Percentiles rank a stretch among this genome's conserved stretches.
Evolutionary conservation across 345 rosid genomes (phyloP).

Genomic region (Bruguiera sexangula): DNA sequence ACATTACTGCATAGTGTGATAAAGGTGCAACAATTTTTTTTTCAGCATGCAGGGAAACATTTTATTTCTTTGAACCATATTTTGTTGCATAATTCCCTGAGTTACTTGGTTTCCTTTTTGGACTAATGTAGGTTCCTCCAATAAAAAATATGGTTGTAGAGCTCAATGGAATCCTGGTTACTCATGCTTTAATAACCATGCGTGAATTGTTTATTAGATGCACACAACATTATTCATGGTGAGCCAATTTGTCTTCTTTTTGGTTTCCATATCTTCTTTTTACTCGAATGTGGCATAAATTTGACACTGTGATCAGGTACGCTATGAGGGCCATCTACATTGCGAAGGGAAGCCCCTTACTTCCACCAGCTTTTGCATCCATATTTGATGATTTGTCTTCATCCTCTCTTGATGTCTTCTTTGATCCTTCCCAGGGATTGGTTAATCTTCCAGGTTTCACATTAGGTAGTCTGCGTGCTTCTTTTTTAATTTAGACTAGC

Average conservation of each 20-base stretch:
- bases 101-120: constrained; percentile 16
- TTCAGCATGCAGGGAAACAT: constrained; percentile 2
- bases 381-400: constrained; percentile 88
- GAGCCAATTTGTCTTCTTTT: constrained; percentile 21
- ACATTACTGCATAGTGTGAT: constrained; percentile 87
- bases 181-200: constrained; percentile 83
- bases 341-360: constrained; percentile 87
- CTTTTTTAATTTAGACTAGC: not conserved
- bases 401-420: constrained; percentile 90
- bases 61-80: not conserved
- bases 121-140: constrained; percentile 65
- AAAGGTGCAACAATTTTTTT: constrained; percentile 49
- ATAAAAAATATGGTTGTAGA: constrained; percentile 83
- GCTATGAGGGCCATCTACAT: constrained; percentile 87
- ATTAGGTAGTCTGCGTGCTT: constrained; percentile 45
- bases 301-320: constrained; percentile 53
- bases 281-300: constrained; percentile 6
- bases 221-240: constrained; percentile 95
- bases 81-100: constrained; percentile 12
- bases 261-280: constrained; percentile 8
- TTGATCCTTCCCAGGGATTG: constrained; percentile 81
- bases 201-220: constrained; percentile 71
- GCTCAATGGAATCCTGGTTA: constrained; percentile 86
- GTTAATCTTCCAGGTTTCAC: constrained; percentile 79
- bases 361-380: constrained; percentile 82